Evolutionary conservation across 1,284 basidiomycete species (phyloP), one percentile per base, ranked within the genome.

Genomic region (Marasmius tenuissimus): DNA sequence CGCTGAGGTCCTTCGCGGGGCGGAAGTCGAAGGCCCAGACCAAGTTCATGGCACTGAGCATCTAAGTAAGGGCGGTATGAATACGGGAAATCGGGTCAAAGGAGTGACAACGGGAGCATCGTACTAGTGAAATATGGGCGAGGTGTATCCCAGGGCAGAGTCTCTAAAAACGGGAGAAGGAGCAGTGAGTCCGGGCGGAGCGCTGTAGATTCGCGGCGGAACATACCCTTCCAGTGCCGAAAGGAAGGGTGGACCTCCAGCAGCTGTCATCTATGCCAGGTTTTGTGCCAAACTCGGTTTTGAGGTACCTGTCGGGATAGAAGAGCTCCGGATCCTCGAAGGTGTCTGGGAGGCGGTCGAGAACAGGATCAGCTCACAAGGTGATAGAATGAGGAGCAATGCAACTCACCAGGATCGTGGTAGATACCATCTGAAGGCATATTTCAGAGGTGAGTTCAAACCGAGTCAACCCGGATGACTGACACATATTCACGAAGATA

Each of bases 131-230:
- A 18, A 70, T 65, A 42, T 74, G 68, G n/a, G 72, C 73, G n/a
- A 74, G 61, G 39, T 65, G 61, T 7, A 71, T 68, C 11, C 73
- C 73, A 4, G 73, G 73, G 55, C 73, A 75, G 52, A 71, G 66
- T 65, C 73, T 52, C 65, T 66, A 33, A 3, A 20, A 10, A n/a
- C 14, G 35, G 6, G 38, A 60, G 47, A 33, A 22, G 16, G 20
- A 1, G 16, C 10, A 4, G 12, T 20, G n/a, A 20, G 20, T 11
- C 3, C 18, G 27, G 14, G 3, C 18, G 14, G 11, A 3, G 4
- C 38, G 57, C 40, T 9, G 20, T 14, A 33, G 48, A 37, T 9
- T 10, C 16, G 11, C 40, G 27, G 27, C 27, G 27, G 27, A 12
- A 62, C 67, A 49, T 14, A 68, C 67, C 9, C 66, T 63, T 35